Evolutionary conservation across 371 early-diverging fungal species (phyloP), one percentile per base, ranked within the genome.

Genomic region (Smittium culicis): DNA sequence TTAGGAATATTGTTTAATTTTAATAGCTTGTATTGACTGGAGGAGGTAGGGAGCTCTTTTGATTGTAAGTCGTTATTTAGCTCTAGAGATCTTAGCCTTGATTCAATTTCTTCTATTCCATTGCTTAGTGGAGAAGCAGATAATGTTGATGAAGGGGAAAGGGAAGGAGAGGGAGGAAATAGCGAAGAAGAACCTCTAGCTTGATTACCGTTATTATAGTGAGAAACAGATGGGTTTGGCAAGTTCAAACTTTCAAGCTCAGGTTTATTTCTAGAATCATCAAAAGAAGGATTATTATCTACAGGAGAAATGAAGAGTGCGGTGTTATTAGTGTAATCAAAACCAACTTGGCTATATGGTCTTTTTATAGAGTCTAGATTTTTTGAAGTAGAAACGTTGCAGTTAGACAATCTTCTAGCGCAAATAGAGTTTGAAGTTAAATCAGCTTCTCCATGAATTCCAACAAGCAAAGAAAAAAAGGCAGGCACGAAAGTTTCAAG

Each of bases 401-500:
- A 71, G 25, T 71, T 69, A 35, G 75, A 75, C 14, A 66, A 66
- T 3, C 73, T 71, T 25, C 76, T 72, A 35, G 67, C 66, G 35
- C 55, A 72, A 30, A 76, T 67, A 28, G 72, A 69, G 35, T 70
- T 68, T n/a, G 76, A 73, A 0, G 76, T 76, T 67, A 76, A 54
- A 54, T 76, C 77, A 24, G 77, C 68, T 67, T 64, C 69, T 58
- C 69, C 77, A 59, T 76, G 73, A 54, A 73, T 72, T 0, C 76
- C 76, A 1, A 72, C 61, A n/a, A 77, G 74, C 14, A 71, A 69
- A n/a, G 76, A 72, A 57, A 73, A 58, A 55, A 76, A 35, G 8
- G 76, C 76, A 20, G 76, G 76, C 60, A 76, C 27, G 34, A 76
- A 76, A 30, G 76, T 74, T 62, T 74, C 77, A 14, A 76, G 68